Percentiles rank a stretch among this genome's conserved stretches.
These are phyloP conservation scores for Lactarius hatsudake DNA, from an alignment of 768 basidiomycete genomes.

Conservation along the genomic window DNA sequence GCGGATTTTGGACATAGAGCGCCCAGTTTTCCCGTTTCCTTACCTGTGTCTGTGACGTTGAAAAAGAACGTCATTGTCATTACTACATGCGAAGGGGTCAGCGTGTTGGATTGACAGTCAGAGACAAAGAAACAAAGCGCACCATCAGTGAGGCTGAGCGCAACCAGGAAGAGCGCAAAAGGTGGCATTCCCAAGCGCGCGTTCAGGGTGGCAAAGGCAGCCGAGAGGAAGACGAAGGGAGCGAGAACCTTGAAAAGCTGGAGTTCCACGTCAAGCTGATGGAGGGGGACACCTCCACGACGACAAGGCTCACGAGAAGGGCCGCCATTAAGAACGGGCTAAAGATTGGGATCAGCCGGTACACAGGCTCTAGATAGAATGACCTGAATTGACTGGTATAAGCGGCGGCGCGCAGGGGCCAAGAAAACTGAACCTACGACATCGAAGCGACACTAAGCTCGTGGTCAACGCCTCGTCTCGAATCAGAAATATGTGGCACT, in stretches of 20 bases:
- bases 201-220: slow-evolving; percentile 66
- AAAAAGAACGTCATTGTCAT: slow-evolving; percentile 86
- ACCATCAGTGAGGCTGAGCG: slow-evolving; percentile 72
- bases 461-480: not conserved
- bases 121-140: slow-evolving; percentile 21
- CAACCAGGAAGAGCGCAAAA: slow-evolving; percentile 77
- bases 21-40: slow-evolving; percentile 17
- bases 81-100: slow-evolving; percentile 38
- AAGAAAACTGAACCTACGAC: slow-evolving; percentile 21
- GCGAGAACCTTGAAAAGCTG: slow-evolving; percentile 81
- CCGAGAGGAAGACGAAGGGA: slow-evolving; percentile 76
- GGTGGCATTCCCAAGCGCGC: slow-evolving; percentile 65
- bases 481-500: slow-evolving; percentile 32
- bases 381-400: slow-evolving; percentile 72
- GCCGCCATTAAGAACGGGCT: slow-evolving; percentile 81
- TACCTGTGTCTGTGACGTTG: slow-evolving; percentile 76
- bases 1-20: not conserved
- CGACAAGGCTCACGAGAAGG: slow-evolving; percentile 51
- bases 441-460: slow-evolving; percentile 29
- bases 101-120: not conserved
- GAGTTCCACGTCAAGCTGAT: not conserved
- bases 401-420: not conserved
- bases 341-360: slow-evolving; percentile 82
- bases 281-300: not conserved
- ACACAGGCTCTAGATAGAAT: slow-evolving; percentile 86